Evolutionary conservation across 306 rosid genomes (phyloP).

Genomic region (Begonia loranthoides): DNA sequence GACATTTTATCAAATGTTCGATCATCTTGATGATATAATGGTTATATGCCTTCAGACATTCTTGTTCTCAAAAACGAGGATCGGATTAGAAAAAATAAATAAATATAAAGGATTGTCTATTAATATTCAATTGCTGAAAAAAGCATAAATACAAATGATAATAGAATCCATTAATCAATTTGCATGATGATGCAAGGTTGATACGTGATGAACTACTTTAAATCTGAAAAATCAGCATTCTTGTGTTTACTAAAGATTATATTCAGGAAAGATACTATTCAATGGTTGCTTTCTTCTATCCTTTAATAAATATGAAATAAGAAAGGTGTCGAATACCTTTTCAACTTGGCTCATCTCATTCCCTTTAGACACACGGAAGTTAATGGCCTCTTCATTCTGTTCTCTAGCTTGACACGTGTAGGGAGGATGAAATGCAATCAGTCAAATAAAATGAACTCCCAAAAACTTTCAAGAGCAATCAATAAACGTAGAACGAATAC

Average conservation of each 20-base stretch:
- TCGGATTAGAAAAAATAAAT: neutral
- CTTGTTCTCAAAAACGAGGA: too few species aligned
- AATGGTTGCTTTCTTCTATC: conserved; percentile 1
- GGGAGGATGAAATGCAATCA: neutral
- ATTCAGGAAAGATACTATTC: neutral
- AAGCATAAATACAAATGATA: neutral
- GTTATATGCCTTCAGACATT: neutral
- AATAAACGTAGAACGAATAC: too few species aligned
- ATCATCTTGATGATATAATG: conserved; percentile 6
- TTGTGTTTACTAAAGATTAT: too few species aligned
- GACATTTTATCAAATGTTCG: conserved; percentile 7
- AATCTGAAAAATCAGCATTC: too few species aligned
- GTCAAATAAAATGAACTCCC: neutral
- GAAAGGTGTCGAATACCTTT: conserved; percentile 39
- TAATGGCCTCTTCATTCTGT: conserved; percentile 85
- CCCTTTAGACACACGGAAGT: conserved; percentile 53
- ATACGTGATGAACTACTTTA: too few species aligned
- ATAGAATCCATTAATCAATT: too few species aligned
- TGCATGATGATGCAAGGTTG: too few species aligned
- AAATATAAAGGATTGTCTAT: neutral
- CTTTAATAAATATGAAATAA: conserved; percentile 4
- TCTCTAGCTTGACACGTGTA: conserved; percentile 24
- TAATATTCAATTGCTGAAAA: neutral
- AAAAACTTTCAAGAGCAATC: too few species aligned
- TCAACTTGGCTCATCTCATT: conserved; percentile 62